Conservation (phyloP, 208 protist genomes). For the Tritrichomonas foetus region DNA sequence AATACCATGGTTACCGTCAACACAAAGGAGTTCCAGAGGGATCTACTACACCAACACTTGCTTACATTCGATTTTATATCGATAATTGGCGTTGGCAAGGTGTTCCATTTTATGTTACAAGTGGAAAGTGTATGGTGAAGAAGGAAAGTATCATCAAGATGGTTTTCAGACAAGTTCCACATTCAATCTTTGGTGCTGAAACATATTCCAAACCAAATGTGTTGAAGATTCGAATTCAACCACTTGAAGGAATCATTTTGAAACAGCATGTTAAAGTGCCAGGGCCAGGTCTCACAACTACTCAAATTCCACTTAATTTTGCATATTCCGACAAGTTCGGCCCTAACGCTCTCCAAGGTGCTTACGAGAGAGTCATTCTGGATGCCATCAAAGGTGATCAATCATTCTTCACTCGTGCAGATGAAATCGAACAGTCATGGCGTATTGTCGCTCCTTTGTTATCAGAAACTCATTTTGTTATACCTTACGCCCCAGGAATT, state of each 20-base stretch:
- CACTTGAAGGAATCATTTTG: constrained; percentile 67
- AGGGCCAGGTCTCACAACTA: constrained; percentile 43
- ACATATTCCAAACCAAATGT: constrained; percentile 60
- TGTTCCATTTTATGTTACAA: constrained; percentile 79
- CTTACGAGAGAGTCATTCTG: constrained; percentile 8
- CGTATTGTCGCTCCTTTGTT: neutral
- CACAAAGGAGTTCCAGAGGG: constrained; percentile 69
- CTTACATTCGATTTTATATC: constrained; percentile 68
- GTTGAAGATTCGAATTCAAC: constrained; percentile 68
- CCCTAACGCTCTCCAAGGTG: neutral
- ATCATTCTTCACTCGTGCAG: constrained; percentile 4
- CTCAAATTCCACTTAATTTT: constrained; percentile 63
- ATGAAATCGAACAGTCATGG: constrained; percentile 27
- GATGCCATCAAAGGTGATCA: constrained; percentile 37
- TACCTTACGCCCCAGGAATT: neutral
- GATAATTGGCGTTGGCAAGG: constrained; percentile 79
- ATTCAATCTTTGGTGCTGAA: constrained; percentile 54
- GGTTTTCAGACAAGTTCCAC: constrained; percentile 61
- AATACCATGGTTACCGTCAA: constrained; percentile 71
- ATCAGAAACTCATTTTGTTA: neutral
- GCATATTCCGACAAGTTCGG: constrained; percentile 60
- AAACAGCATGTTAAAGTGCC: constrained; percentile 63
- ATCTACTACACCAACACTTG: constrained; percentile 72
- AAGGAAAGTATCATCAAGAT: constrained; percentile 63
- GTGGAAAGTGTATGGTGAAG: constrained; percentile 65